phyloP scores from a whole-genome alignment of 345 rosid genomes.

The Pistacia vera region DNA sequence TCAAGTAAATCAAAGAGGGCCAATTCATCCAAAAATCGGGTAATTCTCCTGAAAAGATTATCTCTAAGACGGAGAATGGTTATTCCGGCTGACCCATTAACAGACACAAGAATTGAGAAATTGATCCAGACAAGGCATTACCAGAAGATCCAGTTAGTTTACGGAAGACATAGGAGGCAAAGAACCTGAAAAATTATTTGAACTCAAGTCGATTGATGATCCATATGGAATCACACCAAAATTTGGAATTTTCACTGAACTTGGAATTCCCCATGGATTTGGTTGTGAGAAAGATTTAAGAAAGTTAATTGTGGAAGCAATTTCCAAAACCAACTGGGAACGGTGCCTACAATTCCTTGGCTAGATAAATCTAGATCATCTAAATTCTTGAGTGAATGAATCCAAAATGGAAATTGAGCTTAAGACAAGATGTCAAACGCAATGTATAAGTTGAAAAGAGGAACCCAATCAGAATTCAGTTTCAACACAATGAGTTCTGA shows the following conservation, averaged over 20 bases:
- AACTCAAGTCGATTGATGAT: slow-evolving; percentile 25
- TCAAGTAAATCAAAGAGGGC: background rate
- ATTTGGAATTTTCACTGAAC: slow-evolving; percentile 14
- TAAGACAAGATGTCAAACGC: too few relatives aligned
- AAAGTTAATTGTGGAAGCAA: background rate
- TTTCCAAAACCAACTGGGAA: background rate
- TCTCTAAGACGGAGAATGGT: slow-evolving; percentile 36
- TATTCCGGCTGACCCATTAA: background rate
- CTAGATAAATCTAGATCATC: too few relatives aligned
- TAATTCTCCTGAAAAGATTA: slow-evolving; percentile 33
- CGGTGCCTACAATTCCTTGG: too few relatives aligned
- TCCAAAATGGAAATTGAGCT: too few relatives aligned
- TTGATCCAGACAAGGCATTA: slow-evolving; percentile 36
- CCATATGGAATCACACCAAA: background rate
- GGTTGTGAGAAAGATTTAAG: slow-evolving; percentile 35
- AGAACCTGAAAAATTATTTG: slow-evolving; percentile 18
- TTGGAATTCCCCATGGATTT: slow-evolving; percentile 19
- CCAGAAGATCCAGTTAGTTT: slow-evolving; percentile 36
- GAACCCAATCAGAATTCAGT: too few relatives aligned
- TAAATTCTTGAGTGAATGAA: too few relatives aligned
- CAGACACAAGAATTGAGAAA: slow-evolving; percentile 29
- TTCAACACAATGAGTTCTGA: background rate
- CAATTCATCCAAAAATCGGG: slow-evolving; percentile 29
- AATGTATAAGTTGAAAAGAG: too few relatives aligned
- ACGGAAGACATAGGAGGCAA: slow-evolving; percentile 16